Evolutionary conservation across 1,284 basidiomycete species (phyloP), one percentile per base, ranked within the genome.

Genomic region (Fomitopsis schrenkii): DNA sequence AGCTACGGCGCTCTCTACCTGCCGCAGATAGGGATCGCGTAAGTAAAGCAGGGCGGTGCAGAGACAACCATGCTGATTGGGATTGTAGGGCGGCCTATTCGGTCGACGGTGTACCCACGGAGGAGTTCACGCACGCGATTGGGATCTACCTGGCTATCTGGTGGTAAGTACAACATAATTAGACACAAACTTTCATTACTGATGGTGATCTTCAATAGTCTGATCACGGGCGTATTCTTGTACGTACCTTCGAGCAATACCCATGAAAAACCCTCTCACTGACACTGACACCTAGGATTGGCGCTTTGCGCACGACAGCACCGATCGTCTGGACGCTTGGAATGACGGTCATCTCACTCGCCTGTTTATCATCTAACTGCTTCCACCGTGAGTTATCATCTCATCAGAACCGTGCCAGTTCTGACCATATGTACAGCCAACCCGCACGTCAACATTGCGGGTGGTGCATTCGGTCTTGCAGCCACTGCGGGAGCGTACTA

Each of bases 131-230:
- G 14, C 57, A 62, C 35, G 61, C 61, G 3, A 33, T 62, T 44
- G 61, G 61, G 41, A 62, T 62, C 61, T 62, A 59, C 36, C 6
- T 62, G 42, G 61, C 61, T 8, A 62, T 62, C 48, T 62, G 61
- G 61, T 56, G 55, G 60, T 62, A 44, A 41, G 60, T 55, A 26
- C 30, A 19, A 38, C 36, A 17, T 6, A n/a, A 5, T 22, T 22
- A 22, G 22, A 22, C 22, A 22, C 33, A 44, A 3, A 9, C 14
- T 44, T 10, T 7, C 4, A 9, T 19, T 41, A 46, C 45, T 46
- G 28, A 17, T 40, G 6, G 7, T 14, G 6, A 5, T 15, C 46
- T 6, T 35, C 30, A 7, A 30, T 36, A 62, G 60, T 30, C 30
- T 57, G 12, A 62, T 62, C 33, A 62, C 61, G 14, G 52, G 53